Evolutionary conservation across 169 alveolate species (phyloP), one percentile per base, ranked within the genome.

Genomic region (Plasmodium adleri): DNA sequence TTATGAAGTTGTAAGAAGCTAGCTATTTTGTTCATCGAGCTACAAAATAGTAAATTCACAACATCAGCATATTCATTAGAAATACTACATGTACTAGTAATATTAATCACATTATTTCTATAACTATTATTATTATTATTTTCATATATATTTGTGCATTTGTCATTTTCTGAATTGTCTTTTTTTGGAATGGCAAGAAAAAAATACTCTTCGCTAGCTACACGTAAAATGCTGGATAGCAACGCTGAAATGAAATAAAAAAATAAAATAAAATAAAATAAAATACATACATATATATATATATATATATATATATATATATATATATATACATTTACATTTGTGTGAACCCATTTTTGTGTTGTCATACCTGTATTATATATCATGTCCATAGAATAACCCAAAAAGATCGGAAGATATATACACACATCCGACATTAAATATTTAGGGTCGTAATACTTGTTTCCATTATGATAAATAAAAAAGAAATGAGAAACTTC

Each of bases 351-450:
- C 15, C 62, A n/a, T 2, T n/a, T 17, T 54, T 54, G 1, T 54
- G 5, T 17, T n/a, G 62, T 24, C 8, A 9, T 9, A 75, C 74
- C 89, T 64, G 89, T 24, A 26, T 22, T 10, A 68, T 64, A 28
- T 2, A 59, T 47, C 1, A 76, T 17, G 22, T 68, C 71, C 15
- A 76, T 76, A 45, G 64, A 17, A 28, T 76, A 76, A n/a, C 63
- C 63, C 12, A 76, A 76, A 64, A 76, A 76, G 9, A 76, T 5
- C 4, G 89, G 89, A 20, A 76, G 89, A 12, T 78, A 76, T n/a
- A 76, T 70, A 12, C n/a, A 5, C 45, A 66, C 2, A 39, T 50
- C 26, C 9, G 76, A 47, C n/a, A 26, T 12, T 13, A 76, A 70
- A 10, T 20, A 9, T 22, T 15, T 56, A 9, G 13, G 50, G 20